Percentiles rank a stretch among this genome's conserved stretches.
Conservation (phyloP, 1,284 basidiomycete species). For the Kalmanozyma brasiliensis region DNA sequence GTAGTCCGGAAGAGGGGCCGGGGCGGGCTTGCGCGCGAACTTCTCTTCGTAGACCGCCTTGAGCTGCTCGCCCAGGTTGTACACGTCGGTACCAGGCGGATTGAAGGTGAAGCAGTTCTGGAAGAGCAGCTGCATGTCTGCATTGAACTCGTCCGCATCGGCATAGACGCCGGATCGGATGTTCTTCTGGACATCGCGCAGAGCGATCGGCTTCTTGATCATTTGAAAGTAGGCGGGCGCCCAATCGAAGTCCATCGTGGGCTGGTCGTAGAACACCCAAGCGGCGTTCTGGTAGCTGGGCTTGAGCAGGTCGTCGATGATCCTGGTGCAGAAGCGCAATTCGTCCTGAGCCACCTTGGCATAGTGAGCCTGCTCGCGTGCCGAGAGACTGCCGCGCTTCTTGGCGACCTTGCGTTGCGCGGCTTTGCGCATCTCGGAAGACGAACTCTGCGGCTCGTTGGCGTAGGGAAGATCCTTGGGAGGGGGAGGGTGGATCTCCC, state of each 20-base stretch:
- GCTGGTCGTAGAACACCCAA: slow-evolving; percentile 90
- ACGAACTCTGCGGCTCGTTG: slow-evolving; percentile 71
- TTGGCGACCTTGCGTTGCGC: slow-evolving; percentile 44
- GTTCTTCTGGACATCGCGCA: slow-evolving; percentile 72
- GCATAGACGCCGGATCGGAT: slow-evolving; percentile 81
- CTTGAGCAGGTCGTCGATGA: slow-evolving; percentile 79
- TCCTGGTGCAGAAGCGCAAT: slow-evolving; percentile 81
- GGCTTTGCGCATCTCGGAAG: slow-evolving; percentile 43
- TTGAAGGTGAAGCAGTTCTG: slow-evolving; percentile 94
- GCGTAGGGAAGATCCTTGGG: slow-evolving; percentile 88
- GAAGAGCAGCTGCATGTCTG: slow-evolving; percentile 93
- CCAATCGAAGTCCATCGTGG: slow-evolving; percentile 81
- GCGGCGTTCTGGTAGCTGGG: slow-evolving; percentile 81
- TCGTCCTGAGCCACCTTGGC: slow-evolving; percentile 82
- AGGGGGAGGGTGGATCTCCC: slow-evolving; percentile 94
- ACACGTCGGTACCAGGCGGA: slow-evolving; percentile 84
- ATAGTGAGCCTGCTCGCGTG: slow-evolving; percentile 71
- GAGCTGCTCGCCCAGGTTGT: slow-evolving; percentile 72
- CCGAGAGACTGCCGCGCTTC: slow-evolving; percentile 48
- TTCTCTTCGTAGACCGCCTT: slow-evolving; percentile 90
- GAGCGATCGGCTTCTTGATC: slow-evolving; percentile 93
- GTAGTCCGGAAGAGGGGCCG: slow-evolving; percentile 60
- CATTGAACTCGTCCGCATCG: slow-evolving; percentile 80
- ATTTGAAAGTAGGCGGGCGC: slow-evolving; percentile 86
- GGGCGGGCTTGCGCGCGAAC: slow-evolving; percentile 79